Conservation (phyloP, 192 early-diverging fungal species). For the Geranomyces michiganensis region DNA sequence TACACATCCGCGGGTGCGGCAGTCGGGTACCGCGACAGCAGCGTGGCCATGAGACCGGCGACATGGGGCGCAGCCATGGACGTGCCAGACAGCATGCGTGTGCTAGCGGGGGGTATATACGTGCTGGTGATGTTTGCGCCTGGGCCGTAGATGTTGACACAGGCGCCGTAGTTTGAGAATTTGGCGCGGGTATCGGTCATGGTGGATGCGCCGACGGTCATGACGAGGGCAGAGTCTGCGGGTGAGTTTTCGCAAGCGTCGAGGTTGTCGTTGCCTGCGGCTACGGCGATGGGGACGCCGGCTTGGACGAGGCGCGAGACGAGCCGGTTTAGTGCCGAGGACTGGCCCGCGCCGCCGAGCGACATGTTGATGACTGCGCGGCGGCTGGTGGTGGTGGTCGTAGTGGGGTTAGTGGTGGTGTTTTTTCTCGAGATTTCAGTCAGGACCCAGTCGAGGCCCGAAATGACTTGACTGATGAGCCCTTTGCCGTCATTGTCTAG, state of each 20-base stretch:
- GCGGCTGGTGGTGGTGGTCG: conserved; percentile 16
- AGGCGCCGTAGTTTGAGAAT: conserved; percentile 60
- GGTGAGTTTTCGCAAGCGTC: conserved; percentile 42
- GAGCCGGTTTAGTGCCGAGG: conserved; percentile 37
- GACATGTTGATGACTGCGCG: conserved; percentile 60
- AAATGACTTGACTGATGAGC: conserved; percentile 43
- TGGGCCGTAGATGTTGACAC: conserved; percentile 67
- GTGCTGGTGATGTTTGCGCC: conserved; percentile 56
- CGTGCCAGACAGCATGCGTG: conserved; percentile 51
- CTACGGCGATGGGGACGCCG: conserved; percentile 60
- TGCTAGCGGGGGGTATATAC: background rate
- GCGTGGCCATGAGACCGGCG: conserved; percentile 55
- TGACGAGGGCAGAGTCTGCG: conserved; percentile 17
- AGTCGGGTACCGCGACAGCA: conserved; percentile 23
- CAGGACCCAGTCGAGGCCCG: conserved; percentile 43
- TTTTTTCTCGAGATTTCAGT: conserved; percentile 2
- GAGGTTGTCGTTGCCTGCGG: conserved; percentile 62
- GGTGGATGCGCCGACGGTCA: conserved; percentile 38
- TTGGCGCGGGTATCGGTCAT: conserved; percentile 39
- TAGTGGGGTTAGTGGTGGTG: conserved; percentile 30
- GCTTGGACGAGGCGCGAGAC: conserved; percentile 31
- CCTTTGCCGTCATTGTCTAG: conserved; percentile 54
- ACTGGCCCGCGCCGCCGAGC: conserved; percentile 62
- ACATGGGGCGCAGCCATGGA: conserved; percentile 64
- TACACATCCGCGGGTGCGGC: conserved; percentile 32